Evolutionary conservation across 2,329 filamentous ascomycete species (phyloP).

Genomic region (Cercospora janseana): DNA sequence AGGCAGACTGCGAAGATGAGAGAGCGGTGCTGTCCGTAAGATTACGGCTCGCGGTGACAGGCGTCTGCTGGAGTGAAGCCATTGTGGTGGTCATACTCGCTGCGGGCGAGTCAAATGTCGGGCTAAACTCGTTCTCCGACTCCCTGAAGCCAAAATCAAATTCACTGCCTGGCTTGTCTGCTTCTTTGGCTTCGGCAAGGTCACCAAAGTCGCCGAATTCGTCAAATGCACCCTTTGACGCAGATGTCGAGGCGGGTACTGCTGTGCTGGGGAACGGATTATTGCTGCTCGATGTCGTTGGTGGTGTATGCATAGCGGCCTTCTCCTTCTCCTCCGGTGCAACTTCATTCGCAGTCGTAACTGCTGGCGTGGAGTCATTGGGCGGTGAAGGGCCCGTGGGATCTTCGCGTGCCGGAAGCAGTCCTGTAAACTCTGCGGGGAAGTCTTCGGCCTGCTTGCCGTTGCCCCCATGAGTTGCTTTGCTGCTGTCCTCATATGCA

Average conservation of each 20-base stretch:
- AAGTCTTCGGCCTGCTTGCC: constrained; percentile 40
- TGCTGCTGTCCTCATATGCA: constrained; percentile 50
- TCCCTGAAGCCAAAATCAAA: constrained; percentile 65
- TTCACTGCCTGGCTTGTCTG: constrained; percentile 68
- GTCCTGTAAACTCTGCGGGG: constrained; percentile 55
- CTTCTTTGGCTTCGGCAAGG: constrained; percentile 80
- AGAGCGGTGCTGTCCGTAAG: constrained; percentile 26
- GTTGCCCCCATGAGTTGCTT: constrained; percentile 38
- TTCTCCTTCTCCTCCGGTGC: constrained; percentile 15
- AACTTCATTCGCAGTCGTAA: constrained; percentile 17
- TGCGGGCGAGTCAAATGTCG: constrained; percentile 69
- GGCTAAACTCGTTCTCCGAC: constrained; percentile 71
- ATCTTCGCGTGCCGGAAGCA: constrained; percentile 56
- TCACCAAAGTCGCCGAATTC: constrained; percentile 82
- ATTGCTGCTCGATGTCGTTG: constrained; percentile 13
- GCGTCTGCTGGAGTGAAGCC: constrained; percentile 42
- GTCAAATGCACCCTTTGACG: constrained; percentile 57
- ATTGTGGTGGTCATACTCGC: constrained; percentile 51
- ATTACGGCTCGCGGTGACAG: constrained; percentile 32
- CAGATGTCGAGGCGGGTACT: constrained; percentile 25
- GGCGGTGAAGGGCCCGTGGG: constrained; percentile 40
- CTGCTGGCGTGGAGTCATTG: constrained; percentile 11
- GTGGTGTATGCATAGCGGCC: constrained; percentile 17
- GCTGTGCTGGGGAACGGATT: constrained; percentile 9
- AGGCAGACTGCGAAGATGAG: constrained; percentile 17